Base-by-base conservation (phyloP, 805 yeast genomes). In the Saturnispora silvae region DNA sequence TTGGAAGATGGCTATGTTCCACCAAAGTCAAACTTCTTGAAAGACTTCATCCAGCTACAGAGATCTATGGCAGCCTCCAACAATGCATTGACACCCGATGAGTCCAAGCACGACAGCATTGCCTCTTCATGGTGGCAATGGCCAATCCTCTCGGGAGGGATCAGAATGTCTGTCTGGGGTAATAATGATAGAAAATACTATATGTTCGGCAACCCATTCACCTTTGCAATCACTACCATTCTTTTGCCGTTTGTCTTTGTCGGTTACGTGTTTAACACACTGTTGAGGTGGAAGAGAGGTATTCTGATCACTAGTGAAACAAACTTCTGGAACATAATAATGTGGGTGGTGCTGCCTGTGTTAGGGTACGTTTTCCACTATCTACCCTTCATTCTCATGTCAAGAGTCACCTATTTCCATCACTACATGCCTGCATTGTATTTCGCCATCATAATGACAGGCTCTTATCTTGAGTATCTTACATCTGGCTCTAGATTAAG, bases 391-490 rank as follows among this genome's bases (percentile, higher is more conserved):
- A 70, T 75, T 23, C 64, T 82, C 35, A 82, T 82, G 94, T 80
- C 85, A 13, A 72, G 94, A 67, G 92, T 82, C 47, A 80, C 89
- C 0, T 82, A 82, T 50, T 84, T 80, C 31, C 94, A 82, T 56
- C 94, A 82, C 61, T 82, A 82, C 57, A 64, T 81, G 52, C 94
- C 94, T 33, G 87, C 92, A 0, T 64, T 82, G 46, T 82, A 82
- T 59, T 82, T 82, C 57, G 84, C 85, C 35, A 62, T 78, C 58
- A 57, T 75, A 38, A 71, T 73, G 28, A 54, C 68, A 34, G 69
- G 70, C 4, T 77, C 72, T 53, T 58, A 68, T 38, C 53, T 75
- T 30, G 84, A 77, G 44, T 58, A 61, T 27, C 50, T 63, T 37
- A 55, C 69, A 5, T 5, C 15, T 7, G 16, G 27, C 17, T 29